phyloP scores from a whole-genome alignment of 1,139 yeast species.

The Chernovozyma sophiae-reginae region DNA sequence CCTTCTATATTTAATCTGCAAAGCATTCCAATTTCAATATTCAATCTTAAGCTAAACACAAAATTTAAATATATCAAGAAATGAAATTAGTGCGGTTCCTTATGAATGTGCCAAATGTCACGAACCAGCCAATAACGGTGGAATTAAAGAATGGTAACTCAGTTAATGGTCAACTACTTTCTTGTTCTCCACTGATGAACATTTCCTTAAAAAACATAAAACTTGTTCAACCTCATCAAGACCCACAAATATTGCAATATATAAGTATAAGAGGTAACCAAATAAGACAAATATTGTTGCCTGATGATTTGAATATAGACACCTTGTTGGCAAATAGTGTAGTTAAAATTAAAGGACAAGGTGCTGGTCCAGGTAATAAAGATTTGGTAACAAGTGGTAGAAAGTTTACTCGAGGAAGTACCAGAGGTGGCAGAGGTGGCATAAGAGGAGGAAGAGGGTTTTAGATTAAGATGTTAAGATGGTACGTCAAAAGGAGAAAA shows the following conservation, averaged over 20 bases:
- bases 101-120: slow-evolving; percentile 66
- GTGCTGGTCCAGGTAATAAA: slow-evolving; percentile 37
- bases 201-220: slow-evolving; percentile 79
- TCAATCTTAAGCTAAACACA: not conserved
- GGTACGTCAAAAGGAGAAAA: too few species aligned
- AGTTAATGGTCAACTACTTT: slow-evolving; percentile 50
- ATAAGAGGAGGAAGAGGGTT: slow-evolving; percentile 15
- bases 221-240: slow-evolving; percentile 67
- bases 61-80: not conserved
- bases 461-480: too few species aligned
- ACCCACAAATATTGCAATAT: slow-evolving; percentile 69
- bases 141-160: slow-evolving; percentile 82
- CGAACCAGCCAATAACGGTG: slow-evolving; percentile 84
- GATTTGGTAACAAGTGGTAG: slow-evolving; percentile 7
- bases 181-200: slow-evolving; percentile 93
- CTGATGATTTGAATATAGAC: slow-evolving; percentile 85
- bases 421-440: slow-evolving; percentile 14
- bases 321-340: slow-evolving; percentile 52
- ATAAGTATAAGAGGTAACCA: slow-evolving; percentile 89
- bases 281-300: slow-evolving; percentile 77
- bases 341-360: slow-evolving; percentile 35
- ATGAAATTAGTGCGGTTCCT: slow-evolving; percentile 62
- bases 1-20: too few species aligned
- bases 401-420: slow-evolving; percentile 12
- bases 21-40: not conserved